A percentile compares a stretch with the other conserved stretches of the same genome.
Conservation (phyloP, 495 filamentous ascomycete species). For the Penicillium lagena region DNA sequence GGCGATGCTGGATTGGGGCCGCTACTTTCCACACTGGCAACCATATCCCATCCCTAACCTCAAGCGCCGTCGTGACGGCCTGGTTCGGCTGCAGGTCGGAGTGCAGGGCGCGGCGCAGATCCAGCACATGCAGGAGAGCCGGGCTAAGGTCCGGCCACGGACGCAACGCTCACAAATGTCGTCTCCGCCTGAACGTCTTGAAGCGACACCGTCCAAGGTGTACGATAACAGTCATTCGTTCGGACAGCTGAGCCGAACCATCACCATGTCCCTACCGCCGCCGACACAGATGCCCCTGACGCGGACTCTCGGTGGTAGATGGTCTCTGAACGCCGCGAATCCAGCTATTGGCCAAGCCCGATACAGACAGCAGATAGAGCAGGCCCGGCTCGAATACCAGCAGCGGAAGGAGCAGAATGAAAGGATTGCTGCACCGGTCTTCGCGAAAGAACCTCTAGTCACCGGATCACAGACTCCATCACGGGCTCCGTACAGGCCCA, state of each 20-base stretch:
- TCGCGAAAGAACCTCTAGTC: not conserved
- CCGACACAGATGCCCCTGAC: not conserved
- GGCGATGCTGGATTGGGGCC: constrained; percentile 1
- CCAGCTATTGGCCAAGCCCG: not conserved
- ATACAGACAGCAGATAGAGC: constrained; percentile 2
- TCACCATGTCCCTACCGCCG: not conserved
- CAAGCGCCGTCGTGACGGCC: not conserved
- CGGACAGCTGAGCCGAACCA: not conserved
- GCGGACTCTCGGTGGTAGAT: constrained; percentile 5
- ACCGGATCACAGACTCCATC: not conserved
- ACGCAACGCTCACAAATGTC: not conserved
- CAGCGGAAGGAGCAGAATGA: constrained; percentile 5
- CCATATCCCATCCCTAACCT: not conserved
- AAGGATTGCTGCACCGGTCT: not conserved
- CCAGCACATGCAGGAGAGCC: not conserved
- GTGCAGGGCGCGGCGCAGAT: constrained; percentile 6
- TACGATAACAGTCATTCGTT: not conserved
- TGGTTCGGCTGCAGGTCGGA: constrained; percentile 12
- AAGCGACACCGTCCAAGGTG: not conserved
- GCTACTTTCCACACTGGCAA: not conserved
- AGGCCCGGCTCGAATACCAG: not conserved
- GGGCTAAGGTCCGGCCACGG: not conserved
- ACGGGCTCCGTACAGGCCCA: not conserved
- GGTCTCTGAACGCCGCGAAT: constrained; percentile 4
- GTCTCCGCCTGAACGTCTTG: not conserved